Base-by-base conservation (phyloP, 108 stramenopile genomes). In the Nannochloropsis gaditana region DNA sequence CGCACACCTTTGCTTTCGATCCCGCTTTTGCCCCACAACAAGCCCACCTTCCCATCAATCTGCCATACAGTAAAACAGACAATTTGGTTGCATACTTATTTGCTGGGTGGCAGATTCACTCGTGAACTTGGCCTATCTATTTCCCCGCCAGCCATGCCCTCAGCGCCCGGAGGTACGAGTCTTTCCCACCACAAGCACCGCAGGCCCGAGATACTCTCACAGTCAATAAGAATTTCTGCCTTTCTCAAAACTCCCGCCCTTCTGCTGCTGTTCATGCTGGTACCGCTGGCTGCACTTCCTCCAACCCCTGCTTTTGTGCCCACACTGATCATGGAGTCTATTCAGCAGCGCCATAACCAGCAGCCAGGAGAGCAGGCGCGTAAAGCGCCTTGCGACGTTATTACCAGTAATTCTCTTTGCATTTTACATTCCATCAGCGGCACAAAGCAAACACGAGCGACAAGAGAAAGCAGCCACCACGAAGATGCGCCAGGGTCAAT, bases 191-290 rank as follows among this genome's bases (percentile, higher is more conserved):
- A 31, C 31, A 31, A 31, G 31, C 31, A 31, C 31, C 31, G 31
- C 31, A 31, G 31, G 31, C 31, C 31, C 31, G 31, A 31, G 31
- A 31, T 31, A 31, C 59, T 6, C 15, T n/a, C 59, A 73, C 59
- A 73, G 59, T 73, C 59, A 15, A 73, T 73, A n/a, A 73, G 59
- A 73, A 73, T n/a, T n/a, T n/a, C 59, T n/a, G 59, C 59, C n/a
- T 73, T n/a, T n/a, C 19, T 73, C 59, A 15, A 73, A 15, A 73
- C 59, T n/a, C n/a, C 59, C 59, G n/a, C 59, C 19, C 59, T 73
- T n/a, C 59, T 73, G 59, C 59, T 73, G 59, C 59, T 73, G 59
- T 73, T 73, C 3, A n/a, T 73, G n/a, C 59, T 73, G 19, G 59
- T 73, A n/a, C 59, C n/a, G 59, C 59, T 73, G 59, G 19, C 59